phyloP scores from a whole-genome alignment of 2,329 filamentous ascomycete genomes.

The Davidsoniella australis region DNA sequence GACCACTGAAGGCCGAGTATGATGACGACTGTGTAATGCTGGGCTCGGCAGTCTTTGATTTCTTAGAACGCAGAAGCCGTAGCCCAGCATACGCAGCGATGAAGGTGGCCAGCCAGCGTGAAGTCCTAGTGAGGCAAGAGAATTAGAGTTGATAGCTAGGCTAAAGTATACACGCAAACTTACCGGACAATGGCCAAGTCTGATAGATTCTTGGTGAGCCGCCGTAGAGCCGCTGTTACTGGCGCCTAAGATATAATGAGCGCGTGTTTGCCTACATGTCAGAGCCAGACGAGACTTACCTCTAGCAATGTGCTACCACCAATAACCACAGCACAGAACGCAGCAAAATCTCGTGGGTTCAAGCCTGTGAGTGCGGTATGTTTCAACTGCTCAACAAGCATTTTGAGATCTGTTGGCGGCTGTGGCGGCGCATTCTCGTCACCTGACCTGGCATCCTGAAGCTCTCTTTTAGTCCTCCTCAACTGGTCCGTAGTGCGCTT shows the following conservation, averaged over 20 bases:
- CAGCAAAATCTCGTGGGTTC: slow-evolving; percentile 39
- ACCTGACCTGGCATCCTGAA: too few relatives aligned
- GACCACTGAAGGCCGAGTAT: slow-evolving; percentile 16
- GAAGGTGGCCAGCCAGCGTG: slow-evolving; percentile 39
- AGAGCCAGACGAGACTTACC: slow-evolving; percentile 19
- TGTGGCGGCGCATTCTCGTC: neutral
- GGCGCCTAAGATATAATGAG: slow-evolving; percentile 2
- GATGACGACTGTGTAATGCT: slow-evolving; percentile 22
- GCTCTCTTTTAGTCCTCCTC: too few relatives aligned
- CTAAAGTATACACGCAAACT: neutral
- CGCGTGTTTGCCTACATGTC: neutral
- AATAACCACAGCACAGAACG: slow-evolving; percentile 43
- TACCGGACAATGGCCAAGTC: slow-evolving; percentile 7
- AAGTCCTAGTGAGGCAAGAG: neutral
- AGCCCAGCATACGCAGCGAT: slow-evolving; percentile 40
- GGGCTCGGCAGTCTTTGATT: slow-evolving; percentile 17
- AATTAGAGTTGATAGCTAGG: too few relatives aligned
- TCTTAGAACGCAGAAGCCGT: slow-evolving; percentile 38
- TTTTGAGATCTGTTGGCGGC: neutral
- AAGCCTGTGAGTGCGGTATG: slow-evolving; percentile 33
- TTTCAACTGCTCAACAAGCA: slow-evolving; percentile 5
- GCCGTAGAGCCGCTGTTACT: slow-evolving; percentile 5
- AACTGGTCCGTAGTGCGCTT: too few relatives aligned
- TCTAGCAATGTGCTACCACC: slow-evolving; percentile 45
- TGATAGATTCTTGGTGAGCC: slow-evolving; percentile 8